Percentiles rank a stretch among this genome's conserved stretches.
These are phyloP conservation scores for Dactylellina cionopaga DNA, from an alignment of 2,329 filamentous ascomycete genomes.

Conservation along the genomic window DNA sequence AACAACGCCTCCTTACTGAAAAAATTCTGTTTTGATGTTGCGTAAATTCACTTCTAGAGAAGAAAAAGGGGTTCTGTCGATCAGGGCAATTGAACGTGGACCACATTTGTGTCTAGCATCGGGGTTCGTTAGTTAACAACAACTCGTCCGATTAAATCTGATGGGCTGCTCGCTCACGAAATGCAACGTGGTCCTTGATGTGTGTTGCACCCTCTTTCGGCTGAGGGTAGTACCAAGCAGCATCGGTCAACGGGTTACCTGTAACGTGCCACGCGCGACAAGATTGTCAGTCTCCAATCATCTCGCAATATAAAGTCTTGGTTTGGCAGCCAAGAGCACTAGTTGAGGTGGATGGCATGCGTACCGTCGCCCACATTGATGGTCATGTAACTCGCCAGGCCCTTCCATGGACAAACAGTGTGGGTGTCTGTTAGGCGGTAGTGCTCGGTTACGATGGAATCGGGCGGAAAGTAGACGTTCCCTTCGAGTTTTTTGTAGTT, in stretches of 20 bases:
- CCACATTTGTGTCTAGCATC: too few species aligned
- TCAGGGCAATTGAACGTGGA: too few species aligned
- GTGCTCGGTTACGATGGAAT: conserved; percentile 63
- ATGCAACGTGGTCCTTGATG: conserved; percentile 69
- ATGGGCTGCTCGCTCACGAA: too few species aligned
- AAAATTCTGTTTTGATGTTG: too few species aligned
- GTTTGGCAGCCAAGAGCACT: neutral
- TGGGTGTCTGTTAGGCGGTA: conserved; percentile 63
- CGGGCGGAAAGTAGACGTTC: conserved; percentile 68
- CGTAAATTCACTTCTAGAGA: too few species aligned
- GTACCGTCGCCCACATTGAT: conserved; percentile 63
- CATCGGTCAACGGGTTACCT: conserved; percentile 60
- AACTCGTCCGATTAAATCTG: too few species aligned
- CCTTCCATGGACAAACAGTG: conserved; percentile 63
- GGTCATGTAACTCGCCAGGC: conserved; percentile 64
- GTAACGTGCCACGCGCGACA: conserved; percentile 63
- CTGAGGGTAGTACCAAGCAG: conserved; percentile 69
- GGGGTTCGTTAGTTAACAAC: too few species aligned
- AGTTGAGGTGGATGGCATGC: neutral
- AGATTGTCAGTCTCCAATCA: conserved; percentile 3
- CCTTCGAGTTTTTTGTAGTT: conserved; percentile 69
- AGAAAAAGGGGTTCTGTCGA: too few species aligned
- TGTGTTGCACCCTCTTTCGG: conserved; percentile 64
- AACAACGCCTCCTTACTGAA: too few species aligned
- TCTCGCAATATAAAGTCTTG: neutral